phyloP scores from a whole-genome alignment of 345 rosid species.

The Aegle marmelos region DNA sequence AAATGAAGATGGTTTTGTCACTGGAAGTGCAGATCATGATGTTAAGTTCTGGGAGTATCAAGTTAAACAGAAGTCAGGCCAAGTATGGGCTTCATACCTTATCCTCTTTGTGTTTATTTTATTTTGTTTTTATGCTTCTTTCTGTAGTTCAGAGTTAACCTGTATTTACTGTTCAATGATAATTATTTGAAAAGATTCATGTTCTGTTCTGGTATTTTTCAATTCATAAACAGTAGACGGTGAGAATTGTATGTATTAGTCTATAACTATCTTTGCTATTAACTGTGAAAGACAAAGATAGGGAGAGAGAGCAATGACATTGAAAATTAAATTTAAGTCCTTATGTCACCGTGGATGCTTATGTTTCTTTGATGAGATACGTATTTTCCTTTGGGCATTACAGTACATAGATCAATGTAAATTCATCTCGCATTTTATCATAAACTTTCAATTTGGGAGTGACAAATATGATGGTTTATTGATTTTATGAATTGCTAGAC shows the following conservation, averaged over 20 bases:
- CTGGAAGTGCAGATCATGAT: slow-evolving; percentile 94
- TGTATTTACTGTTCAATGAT: neutral
- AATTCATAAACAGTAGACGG: neutral
- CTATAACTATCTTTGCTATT: neutral
- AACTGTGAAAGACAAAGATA: neutral
- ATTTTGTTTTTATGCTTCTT: neutral
- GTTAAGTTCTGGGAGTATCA: slow-evolving; percentile 92
- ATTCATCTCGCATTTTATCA: neutral
- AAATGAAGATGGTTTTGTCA: slow-evolving; percentile 76
- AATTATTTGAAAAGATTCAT: neutral
- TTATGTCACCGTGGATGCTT: neutral
- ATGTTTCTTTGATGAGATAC: neutral
- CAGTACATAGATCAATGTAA: neutral
- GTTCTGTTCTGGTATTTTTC: neutral
- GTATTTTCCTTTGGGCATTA: neutral
- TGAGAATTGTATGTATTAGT: neutral
- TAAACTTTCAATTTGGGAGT: neutral
- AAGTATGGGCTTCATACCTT: slow-evolving; percentile 37
- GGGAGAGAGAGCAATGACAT: neutral
- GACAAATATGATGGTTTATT: neutral
- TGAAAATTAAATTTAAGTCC: neutral
- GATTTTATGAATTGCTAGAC: neutral
- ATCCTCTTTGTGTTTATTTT: slow-evolving; percentile 5
- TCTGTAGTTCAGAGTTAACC: neutral
- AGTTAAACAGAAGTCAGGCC: slow-evolving; percentile 61